phyloP scores from a whole-genome alignment of 2,329 filamentous ascomycete species.

The Aspergillus brasiliensis region DNA sequence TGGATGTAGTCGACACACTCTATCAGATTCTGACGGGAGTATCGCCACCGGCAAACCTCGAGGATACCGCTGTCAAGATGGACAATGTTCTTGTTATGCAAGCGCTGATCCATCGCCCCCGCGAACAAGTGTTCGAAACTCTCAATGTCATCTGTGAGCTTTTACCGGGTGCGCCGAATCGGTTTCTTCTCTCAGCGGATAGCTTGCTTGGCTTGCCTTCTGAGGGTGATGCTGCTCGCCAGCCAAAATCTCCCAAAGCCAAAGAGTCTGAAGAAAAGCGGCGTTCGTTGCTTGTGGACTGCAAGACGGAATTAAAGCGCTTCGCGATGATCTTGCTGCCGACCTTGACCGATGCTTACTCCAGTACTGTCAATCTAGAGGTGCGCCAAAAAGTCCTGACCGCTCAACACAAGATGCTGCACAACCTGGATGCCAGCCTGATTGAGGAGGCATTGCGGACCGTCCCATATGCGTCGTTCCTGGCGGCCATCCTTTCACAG shows the following conservation, averaged over 20 bases:
- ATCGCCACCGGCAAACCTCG: slow-evolving; percentile 78
- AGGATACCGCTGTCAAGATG: slow-evolving; percentile 62
- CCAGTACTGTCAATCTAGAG: slow-evolving; percentile 92
- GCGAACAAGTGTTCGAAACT: slow-evolving; percentile 95
- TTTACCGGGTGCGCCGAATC: slow-evolving; percentile 71
- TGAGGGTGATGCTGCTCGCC: slow-evolving; percentile 47
- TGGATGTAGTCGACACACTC: slow-evolving; percentile 95
- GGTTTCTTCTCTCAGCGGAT: slow-evolving; percentile 55
- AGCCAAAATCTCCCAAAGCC: slow-evolving; percentile 35
- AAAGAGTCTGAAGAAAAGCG: slow-evolving; percentile 72
- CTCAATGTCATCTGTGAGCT: slow-evolving; percentile 97
- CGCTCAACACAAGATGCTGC: slow-evolving; percentile 97
- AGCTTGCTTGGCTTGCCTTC: slow-evolving; percentile 49
- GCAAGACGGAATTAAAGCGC: slow-evolving; percentile 81
- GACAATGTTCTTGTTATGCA: slow-evolving; percentile 99
- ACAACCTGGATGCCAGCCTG: slow-evolving; percentile 83
- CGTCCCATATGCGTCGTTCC: slow-evolving; percentile 92
- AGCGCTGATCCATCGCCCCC: slow-evolving; percentile 89
- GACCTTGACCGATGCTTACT: slow-evolving; percentile 93
- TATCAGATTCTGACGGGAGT: slow-evolving; percentile 97
- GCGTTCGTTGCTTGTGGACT: slow-evolving; percentile 77
- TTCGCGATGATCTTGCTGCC: slow-evolving; percentile 93
- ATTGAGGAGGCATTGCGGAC: slow-evolving; percentile 81
- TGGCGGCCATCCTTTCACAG: slow-evolving; percentile 93
- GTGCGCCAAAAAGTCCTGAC: slow-evolving; percentile 93